Evolutionary conservation across 768 basidiomycete genomes (phyloP), one percentile per base, ranked within the genome.

Genomic region (Candolleomyces aberdarensis): DNA sequence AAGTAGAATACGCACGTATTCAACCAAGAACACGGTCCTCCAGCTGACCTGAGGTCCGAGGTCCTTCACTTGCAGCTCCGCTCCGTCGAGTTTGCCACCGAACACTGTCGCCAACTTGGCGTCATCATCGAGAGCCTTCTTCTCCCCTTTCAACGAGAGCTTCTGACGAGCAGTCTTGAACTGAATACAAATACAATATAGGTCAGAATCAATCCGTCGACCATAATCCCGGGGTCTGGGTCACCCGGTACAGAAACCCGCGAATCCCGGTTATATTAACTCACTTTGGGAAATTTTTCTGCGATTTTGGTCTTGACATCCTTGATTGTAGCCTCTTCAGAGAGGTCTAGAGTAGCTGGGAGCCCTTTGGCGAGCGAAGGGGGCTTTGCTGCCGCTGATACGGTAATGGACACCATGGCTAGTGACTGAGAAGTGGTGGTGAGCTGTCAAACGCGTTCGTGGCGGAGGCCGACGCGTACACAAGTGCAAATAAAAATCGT

Each of bases 1-100:
- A 55, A 41, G 58, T 58, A 59, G 19, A 32, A 22, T 41, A 73
- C 94, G 69, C 75, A 96, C 96, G 69, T 98, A 99, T 96, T 99
- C 97, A 55, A 91, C 77, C 54, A 98, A 70, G 73, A 94, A 98
- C 17, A 98, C 93, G 0, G 89, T 91, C 67, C 80, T 82, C 92
- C 96, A 98, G 67, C 85, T 82, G 49, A 96, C 78, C 72, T 99
- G 97, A 7, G 89, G 83, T 0, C 97, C 97, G 32, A 98, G 76
- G 73, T 98, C 97, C 73, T 97, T 97, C 61, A 95, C 80, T 41
- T 81, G 73, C 41, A 98, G 67, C 61, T 88, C 85, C n/a, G 80
- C 81, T 10, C 83, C 87, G 19, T 87, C 80, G 10, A 67, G 68
- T 3, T 92, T 70, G 0, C 83, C 84, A n/a, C 69, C 69, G 6